Conservation (phyloP, 2,329 filamentous ascomycete species). For the Aureobasidium melanogenum region DNA sequence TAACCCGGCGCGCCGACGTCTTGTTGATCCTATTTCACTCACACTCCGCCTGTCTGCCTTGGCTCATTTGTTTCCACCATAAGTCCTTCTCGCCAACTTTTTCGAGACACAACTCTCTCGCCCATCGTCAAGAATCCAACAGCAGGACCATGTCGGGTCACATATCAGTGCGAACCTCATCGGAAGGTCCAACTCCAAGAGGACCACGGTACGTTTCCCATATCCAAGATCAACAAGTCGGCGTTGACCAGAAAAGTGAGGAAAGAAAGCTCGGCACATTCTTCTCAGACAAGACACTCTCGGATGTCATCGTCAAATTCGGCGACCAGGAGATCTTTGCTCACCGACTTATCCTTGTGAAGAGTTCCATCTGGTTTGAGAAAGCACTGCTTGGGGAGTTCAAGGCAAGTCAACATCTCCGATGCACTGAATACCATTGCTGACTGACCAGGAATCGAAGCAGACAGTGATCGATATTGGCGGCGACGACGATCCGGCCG, state of each 20-base stretch:
- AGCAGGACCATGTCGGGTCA: not conserved
- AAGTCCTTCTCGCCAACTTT: not conserved
- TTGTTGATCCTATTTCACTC: not conserved
- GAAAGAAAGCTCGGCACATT: not conserved
- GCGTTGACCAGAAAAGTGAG: not conserved
- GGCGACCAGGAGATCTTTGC: not conserved
- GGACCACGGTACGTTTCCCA: not conserved
- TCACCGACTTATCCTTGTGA: not conserved
- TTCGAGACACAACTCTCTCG: not conserved
- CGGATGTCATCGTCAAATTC: not conserved
- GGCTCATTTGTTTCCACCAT: not conserved
- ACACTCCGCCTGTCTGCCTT: not conserved
- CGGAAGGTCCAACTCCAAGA: not conserved
- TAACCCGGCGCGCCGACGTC: not conserved
- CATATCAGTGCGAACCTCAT: not conserved
- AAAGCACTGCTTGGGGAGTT: not conserved
- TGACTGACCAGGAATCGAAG: not conserved
- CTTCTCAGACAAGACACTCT: not conserved
- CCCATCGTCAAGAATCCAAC: not conserved
- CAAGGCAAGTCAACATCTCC: not conserved
- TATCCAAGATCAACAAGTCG: no score
- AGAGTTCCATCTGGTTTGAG: not conserved
- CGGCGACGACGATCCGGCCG: not conserved
- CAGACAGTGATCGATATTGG: not conserved
- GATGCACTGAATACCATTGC: not conserved